phyloP scores from a whole-genome alignment of 768 basidiomycete species.

The Suillus sp. region DNA sequence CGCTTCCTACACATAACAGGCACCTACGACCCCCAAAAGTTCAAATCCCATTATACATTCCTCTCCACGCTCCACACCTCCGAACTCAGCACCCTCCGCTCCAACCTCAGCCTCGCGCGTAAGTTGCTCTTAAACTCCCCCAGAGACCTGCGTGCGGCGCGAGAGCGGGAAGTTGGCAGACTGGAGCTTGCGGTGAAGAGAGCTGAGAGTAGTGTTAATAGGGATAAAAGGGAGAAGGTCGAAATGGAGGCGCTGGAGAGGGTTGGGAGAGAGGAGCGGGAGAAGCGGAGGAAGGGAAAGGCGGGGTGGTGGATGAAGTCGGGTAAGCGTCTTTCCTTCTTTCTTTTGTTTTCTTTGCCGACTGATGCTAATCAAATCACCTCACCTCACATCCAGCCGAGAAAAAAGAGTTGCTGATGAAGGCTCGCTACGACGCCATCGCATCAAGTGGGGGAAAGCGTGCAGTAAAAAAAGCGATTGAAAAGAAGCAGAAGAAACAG shows the following conservation, averaged over 20 bases:
- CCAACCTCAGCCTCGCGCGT: conserved; percentile 66
- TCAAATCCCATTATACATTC: conserved; percentile 74
- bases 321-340: conserved; percentile 46
- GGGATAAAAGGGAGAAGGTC: conserved; percentile 66
- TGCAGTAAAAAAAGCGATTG: conserved; percentile 85
- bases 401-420: conserved; percentile 70
- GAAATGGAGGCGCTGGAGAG: conserved; percentile 64
- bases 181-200: conserved; percentile 77
- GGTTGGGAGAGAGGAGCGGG: conserved; percentile 48
- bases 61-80: conserved; percentile 61
- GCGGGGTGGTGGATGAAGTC: conserved; percentile 84
- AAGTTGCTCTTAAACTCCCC: conserved; percentile 66
- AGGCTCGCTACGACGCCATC: conserved; percentile 79
- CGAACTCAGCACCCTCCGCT: conserved; percentile 67
- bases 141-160: conserved; percentile 54
- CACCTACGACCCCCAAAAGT: conserved; percentile 62
- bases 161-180: conserved; percentile 67
- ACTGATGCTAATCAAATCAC: conserved; percentile 13
- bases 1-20: conserved; percentile 74
- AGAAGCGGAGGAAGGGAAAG: conserved; percentile 77
- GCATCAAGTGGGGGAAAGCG: conserved; percentile 73
- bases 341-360: not conserved
- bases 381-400: conserved; percentile 52
- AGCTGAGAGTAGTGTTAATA: conserved; percentile 75
- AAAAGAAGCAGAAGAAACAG: conserved; percentile 86